These are phyloP conservation scores for Petunia axillaris DNA, from an alignment of 257 asterid genomes.

Conservation along the genomic window DNA sequence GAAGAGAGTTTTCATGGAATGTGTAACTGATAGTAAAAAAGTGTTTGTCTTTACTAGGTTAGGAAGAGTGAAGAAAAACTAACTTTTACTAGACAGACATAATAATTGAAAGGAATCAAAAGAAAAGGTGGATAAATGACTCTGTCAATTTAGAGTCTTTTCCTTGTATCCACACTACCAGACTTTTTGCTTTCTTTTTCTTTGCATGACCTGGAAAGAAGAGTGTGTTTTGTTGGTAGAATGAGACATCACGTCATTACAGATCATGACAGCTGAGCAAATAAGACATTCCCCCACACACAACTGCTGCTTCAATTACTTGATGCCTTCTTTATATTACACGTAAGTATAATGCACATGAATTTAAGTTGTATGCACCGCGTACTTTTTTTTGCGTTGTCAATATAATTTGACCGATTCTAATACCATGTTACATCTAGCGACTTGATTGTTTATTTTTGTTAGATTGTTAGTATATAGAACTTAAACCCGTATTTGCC, in stretches of 20 bases:
- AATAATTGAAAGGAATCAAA: constrained; percentile 49
- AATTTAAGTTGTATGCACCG: no score
- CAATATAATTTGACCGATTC: no score
- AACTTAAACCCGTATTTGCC: no score
- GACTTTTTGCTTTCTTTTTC: constrained; percentile 33
- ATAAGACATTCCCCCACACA: constrained; percentile 35
- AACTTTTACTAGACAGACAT: constrained; percentile 39
- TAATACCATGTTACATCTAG: no score
- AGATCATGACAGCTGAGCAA: constrained; percentile 55
- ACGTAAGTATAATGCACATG: not conserved
- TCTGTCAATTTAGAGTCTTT: constrained; percentile 29
- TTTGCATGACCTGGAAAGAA: constrained; percentile 49
- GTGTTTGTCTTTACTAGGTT: constrained; percentile 39
- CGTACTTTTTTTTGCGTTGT: no score
- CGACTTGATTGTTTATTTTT: no score
- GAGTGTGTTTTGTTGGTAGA: constrained; percentile 24
- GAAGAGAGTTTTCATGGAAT: constrained; percentile 27
- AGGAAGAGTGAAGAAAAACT: constrained; percentile 20
- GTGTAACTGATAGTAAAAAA: constrained; percentile 24
- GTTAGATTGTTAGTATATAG: no score
- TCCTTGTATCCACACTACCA: constrained; percentile 29
- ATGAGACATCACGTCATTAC: constrained; percentile 33
- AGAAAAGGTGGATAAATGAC: constrained; percentile 32
- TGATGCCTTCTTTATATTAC: constrained; percentile 25
- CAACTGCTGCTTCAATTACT: constrained; percentile 13